Conservation (phyloP, 2,329 filamentous ascomycete species). For the Microdochium bolleyi region DNA sequence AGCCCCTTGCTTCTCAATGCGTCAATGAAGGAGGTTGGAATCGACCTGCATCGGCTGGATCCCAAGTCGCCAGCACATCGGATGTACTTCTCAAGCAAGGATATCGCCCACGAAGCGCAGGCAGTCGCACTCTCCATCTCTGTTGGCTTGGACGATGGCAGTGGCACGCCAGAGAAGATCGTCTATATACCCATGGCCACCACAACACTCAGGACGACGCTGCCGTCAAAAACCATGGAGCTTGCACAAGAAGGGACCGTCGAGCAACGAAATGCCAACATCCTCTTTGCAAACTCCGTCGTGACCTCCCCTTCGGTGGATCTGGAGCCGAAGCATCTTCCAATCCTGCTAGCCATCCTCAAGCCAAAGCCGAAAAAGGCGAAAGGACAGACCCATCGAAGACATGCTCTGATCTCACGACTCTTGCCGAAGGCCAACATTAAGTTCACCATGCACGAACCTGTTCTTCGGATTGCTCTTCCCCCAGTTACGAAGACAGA, state of each 20-base stretch:
- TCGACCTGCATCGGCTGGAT: slow-evolving; percentile 87
- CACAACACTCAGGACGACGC: slow-evolving; percentile 85
- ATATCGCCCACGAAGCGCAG: slow-evolving; percentile 90
- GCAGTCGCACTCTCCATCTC: slow-evolving; percentile 89
- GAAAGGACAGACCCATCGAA: slow-evolving; percentile 35
- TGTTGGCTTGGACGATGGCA: slow-evolving; percentile 84
- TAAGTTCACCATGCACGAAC: slow-evolving; percentile 95
- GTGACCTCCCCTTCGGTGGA: slow-evolving; percentile 94
- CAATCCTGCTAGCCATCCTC: slow-evolving; percentile 71
- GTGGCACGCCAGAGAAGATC: slow-evolving; percentile 75
- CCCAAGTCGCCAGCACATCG: slow-evolving; percentile 89
- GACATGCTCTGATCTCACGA: slow-evolving; percentile 73
- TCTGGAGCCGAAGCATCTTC: slow-evolving; percentile 84
- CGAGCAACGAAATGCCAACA: slow-evolving; percentile 88
- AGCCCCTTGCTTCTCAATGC: slow-evolving; percentile 75
- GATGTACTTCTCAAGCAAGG: slow-evolving; percentile 94
- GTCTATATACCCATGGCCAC: slow-evolving; percentile 97
- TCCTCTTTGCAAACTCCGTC: slow-evolving; percentile 92
- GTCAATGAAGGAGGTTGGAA: slow-evolving; percentile 91
- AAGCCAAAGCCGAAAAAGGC: slow-evolving; percentile 41
- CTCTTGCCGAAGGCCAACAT: slow-evolving; percentile 88
- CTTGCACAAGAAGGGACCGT: slow-evolving; percentile 62
- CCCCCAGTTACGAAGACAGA: slow-evolving; percentile 62
- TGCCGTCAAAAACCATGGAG: slow-evolving; percentile 90
- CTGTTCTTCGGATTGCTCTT: slow-evolving; percentile 81